A percentile compares a stretch with the other conserved stretches of the same genome.
Conservation (phyloP, 2,329 filamentous ascomycete genomes). For the Diplodia sapinea region DNA sequence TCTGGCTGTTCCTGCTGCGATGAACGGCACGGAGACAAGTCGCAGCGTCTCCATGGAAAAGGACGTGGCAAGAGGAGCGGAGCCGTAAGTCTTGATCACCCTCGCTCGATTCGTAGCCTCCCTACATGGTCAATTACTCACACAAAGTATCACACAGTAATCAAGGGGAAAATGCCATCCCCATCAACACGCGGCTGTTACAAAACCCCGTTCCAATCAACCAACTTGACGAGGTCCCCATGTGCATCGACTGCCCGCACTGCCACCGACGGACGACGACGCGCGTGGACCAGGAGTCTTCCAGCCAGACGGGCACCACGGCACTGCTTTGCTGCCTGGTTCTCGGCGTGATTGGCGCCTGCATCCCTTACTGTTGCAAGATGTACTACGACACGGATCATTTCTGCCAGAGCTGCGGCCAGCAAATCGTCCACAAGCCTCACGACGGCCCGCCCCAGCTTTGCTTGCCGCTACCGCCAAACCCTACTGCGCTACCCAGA, state of each 20-base stretch:
- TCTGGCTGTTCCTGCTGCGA: neutral
- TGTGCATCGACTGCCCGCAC: slow-evolving; percentile 10
- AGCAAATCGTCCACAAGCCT: neutral
- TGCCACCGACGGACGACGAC: neutral
- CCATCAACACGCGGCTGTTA: neutral
- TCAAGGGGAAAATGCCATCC: neutral
- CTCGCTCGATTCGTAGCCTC: too few relatives aligned
- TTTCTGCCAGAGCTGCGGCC: neutral
- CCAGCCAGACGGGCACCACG: neutral
- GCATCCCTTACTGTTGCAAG: slow-evolving; percentile 1
- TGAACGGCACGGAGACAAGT: neutral
- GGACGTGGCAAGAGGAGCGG: neutral
- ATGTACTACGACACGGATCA: slow-evolving; percentile 5
- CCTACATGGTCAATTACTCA: neutral
- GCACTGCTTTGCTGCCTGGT: neutral
- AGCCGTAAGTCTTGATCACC: neutral
- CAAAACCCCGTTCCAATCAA: neutral
- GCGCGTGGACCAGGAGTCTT: neutral
- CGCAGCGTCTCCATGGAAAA: neutral
- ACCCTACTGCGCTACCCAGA: neutral
- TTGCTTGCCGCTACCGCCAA: neutral
- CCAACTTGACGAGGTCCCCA: neutral
- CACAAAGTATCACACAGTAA: neutral
- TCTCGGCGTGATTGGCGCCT: neutral
- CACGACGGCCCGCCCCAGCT: neutral